Evolutionary conservation across 257 asterid species (phyloP).

Genomic region (Rehmannia glutinosa): DNA sequence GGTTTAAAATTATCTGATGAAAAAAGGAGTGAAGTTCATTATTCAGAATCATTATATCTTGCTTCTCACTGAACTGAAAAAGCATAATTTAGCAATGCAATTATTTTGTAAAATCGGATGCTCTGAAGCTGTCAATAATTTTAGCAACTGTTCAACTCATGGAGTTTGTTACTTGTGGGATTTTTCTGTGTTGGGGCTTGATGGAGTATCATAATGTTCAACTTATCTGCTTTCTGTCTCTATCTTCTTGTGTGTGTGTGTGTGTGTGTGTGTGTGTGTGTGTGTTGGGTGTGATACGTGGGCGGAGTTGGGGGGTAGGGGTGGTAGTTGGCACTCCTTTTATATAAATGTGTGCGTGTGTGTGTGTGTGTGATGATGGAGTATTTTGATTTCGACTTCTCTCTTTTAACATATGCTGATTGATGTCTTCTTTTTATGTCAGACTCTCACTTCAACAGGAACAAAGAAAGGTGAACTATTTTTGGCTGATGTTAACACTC

Average conservation of each 20-base stretch:
- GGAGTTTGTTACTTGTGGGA: neutral
- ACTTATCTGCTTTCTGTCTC: no score
- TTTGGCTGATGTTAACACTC: constrained; percentile 61
- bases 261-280: no score
- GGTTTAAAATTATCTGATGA: neutral
- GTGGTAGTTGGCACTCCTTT: no score
- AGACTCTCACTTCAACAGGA: constrained; percentile 55
- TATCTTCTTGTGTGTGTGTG: no score
- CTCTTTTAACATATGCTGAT: neutral
- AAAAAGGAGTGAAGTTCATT: no score
- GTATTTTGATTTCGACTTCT: neutral
- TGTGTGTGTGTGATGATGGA: neutral
- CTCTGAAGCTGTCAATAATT: neutral
- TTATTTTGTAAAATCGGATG: neutral
- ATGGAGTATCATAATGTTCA: neutral
- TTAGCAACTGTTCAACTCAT: neutral
- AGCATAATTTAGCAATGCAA: no score
- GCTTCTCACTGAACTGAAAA: no score
- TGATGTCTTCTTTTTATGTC: neutral
- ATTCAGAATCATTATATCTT: no score
- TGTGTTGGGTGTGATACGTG: no score
- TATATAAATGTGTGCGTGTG: neutral
- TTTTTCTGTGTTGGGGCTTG: neutral
- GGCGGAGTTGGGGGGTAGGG: no score
- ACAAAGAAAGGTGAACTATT: constrained; percentile 62